Evolutionary conservation across 2,329 filamentous ascomycete genomes (phyloP).

Genomic region (Teratosphaeriaceae sp.): DNA sequence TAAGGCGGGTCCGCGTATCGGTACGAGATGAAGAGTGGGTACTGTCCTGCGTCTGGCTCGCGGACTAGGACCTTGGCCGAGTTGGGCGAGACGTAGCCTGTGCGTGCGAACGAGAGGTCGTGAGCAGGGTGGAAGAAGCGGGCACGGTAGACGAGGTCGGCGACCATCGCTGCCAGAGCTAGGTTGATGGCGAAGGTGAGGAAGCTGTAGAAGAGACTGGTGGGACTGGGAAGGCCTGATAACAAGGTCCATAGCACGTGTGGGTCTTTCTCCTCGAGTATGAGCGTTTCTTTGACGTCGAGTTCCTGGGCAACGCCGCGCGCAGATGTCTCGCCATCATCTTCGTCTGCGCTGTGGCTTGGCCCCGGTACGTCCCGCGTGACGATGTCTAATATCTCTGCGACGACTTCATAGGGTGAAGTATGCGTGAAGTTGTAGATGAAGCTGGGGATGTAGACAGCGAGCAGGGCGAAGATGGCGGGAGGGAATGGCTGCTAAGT

Average conservation of each 20-base stretch:
- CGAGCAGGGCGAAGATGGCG: constrained; percentile 32
- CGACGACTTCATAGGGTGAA: constrained; percentile 25
- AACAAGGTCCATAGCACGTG: constrained; percentile 60
- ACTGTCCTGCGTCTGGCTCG: constrained; percentile 67
- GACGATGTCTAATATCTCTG: constrained; percentile 32
- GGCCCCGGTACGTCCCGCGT: constrained; percentile 16
- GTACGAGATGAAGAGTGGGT: constrained; percentile 69
- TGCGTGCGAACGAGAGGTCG: constrained; percentile 75
- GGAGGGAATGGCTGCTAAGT: constrained; percentile 25
- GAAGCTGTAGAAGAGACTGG: constrained; percentile 59
- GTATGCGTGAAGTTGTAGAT: constrained; percentile 25
- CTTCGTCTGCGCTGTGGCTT: constrained; percentile 4
- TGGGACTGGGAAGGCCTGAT: constrained; percentile 67
- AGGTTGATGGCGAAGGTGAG: constrained; percentile 56
- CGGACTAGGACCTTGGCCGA: constrained; percentile 77
- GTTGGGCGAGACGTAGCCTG: constrained; percentile 77
- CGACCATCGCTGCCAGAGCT: constrained; percentile 58
- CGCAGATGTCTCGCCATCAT: too few relatives aligned
- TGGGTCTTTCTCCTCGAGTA: constrained; percentile 51
- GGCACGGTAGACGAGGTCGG: constrained; percentile 73
- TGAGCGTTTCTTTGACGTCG: constrained; percentile 56
- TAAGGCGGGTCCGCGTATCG: constrained; percentile 31
- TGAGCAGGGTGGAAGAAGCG: constrained; percentile 62
- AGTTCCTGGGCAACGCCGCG: constrained; percentile 43
- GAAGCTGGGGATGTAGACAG: constrained; percentile 40